A percentile compares a stretch with the other conserved stretches of the same genome.
These are phyloP conservation scores for Trichoderma aggressivum DNA, from an alignment of 2,329 filamentous ascomycete species.

Conservation along the genomic window DNA sequence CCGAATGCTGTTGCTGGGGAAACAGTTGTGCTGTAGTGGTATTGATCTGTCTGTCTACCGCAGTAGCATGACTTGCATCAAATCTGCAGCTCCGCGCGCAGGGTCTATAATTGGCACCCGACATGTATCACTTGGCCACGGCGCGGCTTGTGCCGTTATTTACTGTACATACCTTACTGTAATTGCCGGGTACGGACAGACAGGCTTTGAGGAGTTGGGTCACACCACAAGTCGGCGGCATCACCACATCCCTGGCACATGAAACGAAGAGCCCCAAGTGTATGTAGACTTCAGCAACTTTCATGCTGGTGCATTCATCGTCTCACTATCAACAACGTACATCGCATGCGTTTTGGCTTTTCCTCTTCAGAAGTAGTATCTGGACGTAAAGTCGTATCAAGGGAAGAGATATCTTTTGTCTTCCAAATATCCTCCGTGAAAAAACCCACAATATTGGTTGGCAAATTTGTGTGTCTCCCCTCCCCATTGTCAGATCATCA, in stretches of 20 bases:
- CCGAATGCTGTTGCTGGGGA: background rate
- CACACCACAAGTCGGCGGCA: background rate
- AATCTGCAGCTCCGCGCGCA: background rate
- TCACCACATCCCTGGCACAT: background rate
- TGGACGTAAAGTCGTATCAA: constrained; percentile 22
- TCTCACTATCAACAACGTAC: constrained; percentile 37
- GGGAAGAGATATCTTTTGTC: constrained; percentile 21
- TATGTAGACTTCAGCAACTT: background rate
- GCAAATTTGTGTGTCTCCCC: background rate
- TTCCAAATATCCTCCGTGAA: constrained; percentile 20
- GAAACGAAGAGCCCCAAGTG: background rate
- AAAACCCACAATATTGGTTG: constrained; percentile 29
- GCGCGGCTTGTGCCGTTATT: background rate
- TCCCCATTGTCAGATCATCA: constrained; percentile 6
- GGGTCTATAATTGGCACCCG: background rate
- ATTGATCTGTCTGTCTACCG: no score
- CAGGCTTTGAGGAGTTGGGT: background rate
- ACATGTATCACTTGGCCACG: background rate
- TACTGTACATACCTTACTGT: background rate
- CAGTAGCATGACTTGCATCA: background rate
- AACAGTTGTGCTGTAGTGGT: background rate
- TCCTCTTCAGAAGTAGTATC: constrained; percentile 4
- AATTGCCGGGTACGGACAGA: background rate
- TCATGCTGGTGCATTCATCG: constrained; percentile 26
- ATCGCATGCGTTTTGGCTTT: constrained; percentile 26